A percentile compares a stretch with the other conserved stretches of the same genome.
Conservation (phyloP, 2,329 filamentous ascomycete species). For the Davidsoniella australis region DNA sequence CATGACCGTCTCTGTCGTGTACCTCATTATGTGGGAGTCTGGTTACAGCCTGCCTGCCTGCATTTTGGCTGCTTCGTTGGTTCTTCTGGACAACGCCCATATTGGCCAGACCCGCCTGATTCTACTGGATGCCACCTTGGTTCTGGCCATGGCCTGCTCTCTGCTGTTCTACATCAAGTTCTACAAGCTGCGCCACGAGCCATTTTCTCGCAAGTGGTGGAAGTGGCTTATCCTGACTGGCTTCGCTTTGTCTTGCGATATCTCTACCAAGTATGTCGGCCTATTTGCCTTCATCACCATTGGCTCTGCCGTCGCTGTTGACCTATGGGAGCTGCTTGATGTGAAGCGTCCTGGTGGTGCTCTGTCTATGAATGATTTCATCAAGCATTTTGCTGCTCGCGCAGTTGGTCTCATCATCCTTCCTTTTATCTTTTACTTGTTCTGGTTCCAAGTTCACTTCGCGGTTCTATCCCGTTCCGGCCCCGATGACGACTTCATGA, state of each 20-base stretch:
- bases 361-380: slow-evolving; percentile 63
- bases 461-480: slow-evolving; percentile 74
- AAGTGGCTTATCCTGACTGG: slow-evolving; percentile 96
- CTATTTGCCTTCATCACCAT: slow-evolving; percentile 95
- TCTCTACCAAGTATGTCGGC: slow-evolving; percentile 96
- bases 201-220: slow-evolving; percentile 97
- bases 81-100: slow-evolving; percentile 94
- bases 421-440: slow-evolving; percentile 94
- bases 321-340: slow-evolving; percentile 87
- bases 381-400: slow-evolving; percentile 78
- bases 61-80: slow-evolving; percentile 64
- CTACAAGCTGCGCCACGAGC: slow-evolving; percentile 80
- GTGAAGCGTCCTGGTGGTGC: slow-evolving; percentile 69
- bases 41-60: slow-evolving; percentile 91
- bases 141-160: slow-evolving; percentile 91
- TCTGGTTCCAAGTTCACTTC: slow-evolving; percentile 99
- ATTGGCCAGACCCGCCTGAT: slow-evolving; percentile 93
- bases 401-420: slow-evolving; percentile 74
- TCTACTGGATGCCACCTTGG: slow-evolving; percentile 80
- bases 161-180: slow-evolving; percentile 91
- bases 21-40: slow-evolving; percentile 99
- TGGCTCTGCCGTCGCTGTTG: slow-evolving; percentile 80
- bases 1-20: slow-evolving; percentile 82
- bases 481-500: slow-evolving; percentile 97
- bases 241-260: slow-evolving; percentile 88